phyloP scores from a whole-genome alignment of 2,329 filamentous ascomycete genomes.

The Nannizziopsis barbatae region DNA sequence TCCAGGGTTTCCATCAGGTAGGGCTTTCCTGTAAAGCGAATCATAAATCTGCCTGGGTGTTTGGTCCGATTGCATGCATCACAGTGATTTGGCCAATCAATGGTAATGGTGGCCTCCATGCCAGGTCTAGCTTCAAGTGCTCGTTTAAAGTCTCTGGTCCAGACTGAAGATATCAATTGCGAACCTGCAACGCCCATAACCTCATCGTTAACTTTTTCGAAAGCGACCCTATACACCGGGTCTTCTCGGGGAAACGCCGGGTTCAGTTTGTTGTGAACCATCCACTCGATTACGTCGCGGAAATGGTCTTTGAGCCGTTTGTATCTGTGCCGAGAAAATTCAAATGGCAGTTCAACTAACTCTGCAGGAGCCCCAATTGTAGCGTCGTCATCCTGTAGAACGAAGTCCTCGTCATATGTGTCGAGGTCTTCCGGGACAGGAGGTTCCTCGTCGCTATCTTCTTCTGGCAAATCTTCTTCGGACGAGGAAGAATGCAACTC shows the following conservation, averaged over 20 bases:
- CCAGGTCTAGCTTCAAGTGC: constrained; percentile 56
- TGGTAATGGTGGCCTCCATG: constrained; percentile 42
- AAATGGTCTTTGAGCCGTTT: constrained; percentile 63
- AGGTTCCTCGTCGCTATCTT: constrained; percentile 26
- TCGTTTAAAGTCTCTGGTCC: constrained; percentile 55
- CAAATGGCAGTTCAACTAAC: constrained; percentile 49
- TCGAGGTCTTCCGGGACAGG: constrained; percentile 37
- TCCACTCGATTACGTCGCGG: constrained; percentile 64
- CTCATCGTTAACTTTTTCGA: constrained; percentile 61
- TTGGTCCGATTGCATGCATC: constrained; percentile 59
- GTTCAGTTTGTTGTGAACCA: constrained; percentile 67
- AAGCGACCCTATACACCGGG: constrained; percentile 55
- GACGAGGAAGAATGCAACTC: background rate
- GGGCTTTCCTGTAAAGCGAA: constrained; percentile 53
- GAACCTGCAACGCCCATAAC: constrained; percentile 56
- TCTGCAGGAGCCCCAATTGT: constrained; percentile 46
- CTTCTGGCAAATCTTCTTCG: constrained; percentile 14
- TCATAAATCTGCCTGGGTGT: constrained; percentile 55
- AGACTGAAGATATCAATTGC: constrained; percentile 60
- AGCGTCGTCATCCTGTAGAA: constrained; percentile 49
- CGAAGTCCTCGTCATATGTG: constrained; percentile 52
- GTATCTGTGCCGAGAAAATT: constrained; percentile 56
- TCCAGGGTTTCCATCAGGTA: constrained; percentile 58
- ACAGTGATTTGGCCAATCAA: constrained; percentile 42
- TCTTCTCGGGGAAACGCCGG: constrained; percentile 55